Evolutionary conservation across 2,329 filamentous ascomycete genomes (phyloP).

Genomic region (Alternaria burnsii): DNA sequence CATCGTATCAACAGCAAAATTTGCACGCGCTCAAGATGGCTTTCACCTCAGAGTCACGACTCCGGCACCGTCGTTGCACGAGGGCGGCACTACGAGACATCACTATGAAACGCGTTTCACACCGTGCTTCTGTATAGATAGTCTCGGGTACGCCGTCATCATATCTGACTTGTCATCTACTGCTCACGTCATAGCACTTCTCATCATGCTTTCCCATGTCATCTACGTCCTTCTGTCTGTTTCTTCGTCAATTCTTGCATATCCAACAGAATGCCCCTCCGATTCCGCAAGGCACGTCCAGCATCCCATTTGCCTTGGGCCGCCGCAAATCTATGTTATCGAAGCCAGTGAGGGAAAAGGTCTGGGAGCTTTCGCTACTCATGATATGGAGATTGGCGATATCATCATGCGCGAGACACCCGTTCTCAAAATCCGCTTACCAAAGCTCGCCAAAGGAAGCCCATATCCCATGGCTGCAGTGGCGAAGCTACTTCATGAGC

Average conservation of each 20-base stretch:
- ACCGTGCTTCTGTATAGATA: neutral
- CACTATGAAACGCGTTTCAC: constrained; percentile 30
- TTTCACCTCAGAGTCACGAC: neutral
- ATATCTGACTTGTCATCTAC: neutral
- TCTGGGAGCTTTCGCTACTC: constrained; percentile 53
- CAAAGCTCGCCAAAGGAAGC: constrained; percentile 34
- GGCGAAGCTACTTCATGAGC: constrained; percentile 27
- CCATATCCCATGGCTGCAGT: constrained; percentile 40
- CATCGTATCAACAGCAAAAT: neutral
- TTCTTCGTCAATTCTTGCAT: constrained; percentile 9
- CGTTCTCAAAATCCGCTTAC: constrained; percentile 44
- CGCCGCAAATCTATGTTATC: constrained; percentile 41
- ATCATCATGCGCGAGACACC: constrained; percentile 54
- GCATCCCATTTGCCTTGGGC: constrained; percentile 33
- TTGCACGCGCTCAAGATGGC: neutral
- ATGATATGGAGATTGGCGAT: constrained; percentile 49
- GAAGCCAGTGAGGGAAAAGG: constrained; percentile 51
- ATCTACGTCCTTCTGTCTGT: neutral
- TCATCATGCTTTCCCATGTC: neutral
- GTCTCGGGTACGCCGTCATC: neutral
- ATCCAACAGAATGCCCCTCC: constrained; percentile 18
- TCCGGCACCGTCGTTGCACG: constrained; percentile 3
- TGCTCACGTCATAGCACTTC: neutral
- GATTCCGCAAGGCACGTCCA: constrained; percentile 21
- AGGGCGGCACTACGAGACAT: constrained; percentile 16